Conservation (phyloP, 2,329 filamentous ascomycete species). For the Chrysoporthe deuterocubensis region DNA sequence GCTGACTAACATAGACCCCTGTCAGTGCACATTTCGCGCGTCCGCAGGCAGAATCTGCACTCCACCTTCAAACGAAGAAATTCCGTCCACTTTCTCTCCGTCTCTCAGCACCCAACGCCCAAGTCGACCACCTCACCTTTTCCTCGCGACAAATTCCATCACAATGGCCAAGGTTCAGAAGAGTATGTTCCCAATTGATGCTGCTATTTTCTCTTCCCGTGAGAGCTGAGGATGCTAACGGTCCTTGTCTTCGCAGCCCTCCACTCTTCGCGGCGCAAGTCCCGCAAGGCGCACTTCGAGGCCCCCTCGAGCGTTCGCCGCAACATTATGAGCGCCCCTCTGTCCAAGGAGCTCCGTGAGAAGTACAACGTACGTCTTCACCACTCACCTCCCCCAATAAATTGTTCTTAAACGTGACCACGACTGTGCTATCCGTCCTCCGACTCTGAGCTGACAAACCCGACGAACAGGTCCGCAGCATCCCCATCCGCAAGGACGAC, state of each 20-base stretch:
- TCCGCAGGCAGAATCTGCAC: neutral
- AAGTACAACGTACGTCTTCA: constrained; percentile 89
- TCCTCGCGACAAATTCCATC: constrained; percentile 38
- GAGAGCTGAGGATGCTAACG: constrained; percentile 30
- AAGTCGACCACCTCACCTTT: constrained; percentile 22
- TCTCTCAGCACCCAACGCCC: constrained; percentile 17
- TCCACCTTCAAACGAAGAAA: constrained; percentile 10
- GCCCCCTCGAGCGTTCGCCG: constrained; percentile 94
- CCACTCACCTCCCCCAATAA: neutral
- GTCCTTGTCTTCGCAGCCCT: constrained; percentile 50
- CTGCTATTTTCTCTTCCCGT: neutral
- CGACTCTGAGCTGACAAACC: neutral
- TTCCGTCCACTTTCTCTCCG: neutral
- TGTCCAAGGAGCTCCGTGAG: constrained; percentile 96
- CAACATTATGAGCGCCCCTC: constrained; percentile 94
- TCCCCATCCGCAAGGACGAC: constrained; percentile 97
- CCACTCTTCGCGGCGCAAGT: constrained; percentile 93
- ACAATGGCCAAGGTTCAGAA: constrained; percentile 75
- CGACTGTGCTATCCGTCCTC: neutral
- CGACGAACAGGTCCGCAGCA: constrained; percentile 75
- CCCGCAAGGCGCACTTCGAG: constrained; percentile 96
- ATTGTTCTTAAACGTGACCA: neutral
- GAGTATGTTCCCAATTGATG: constrained; percentile 31
- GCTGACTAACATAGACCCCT: neutral
- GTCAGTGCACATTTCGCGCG: constrained; percentile 21